Base-by-base conservation (phyloP, 495 filamentous ascomycete genomes). In the Letharia columbiana region DNA sequence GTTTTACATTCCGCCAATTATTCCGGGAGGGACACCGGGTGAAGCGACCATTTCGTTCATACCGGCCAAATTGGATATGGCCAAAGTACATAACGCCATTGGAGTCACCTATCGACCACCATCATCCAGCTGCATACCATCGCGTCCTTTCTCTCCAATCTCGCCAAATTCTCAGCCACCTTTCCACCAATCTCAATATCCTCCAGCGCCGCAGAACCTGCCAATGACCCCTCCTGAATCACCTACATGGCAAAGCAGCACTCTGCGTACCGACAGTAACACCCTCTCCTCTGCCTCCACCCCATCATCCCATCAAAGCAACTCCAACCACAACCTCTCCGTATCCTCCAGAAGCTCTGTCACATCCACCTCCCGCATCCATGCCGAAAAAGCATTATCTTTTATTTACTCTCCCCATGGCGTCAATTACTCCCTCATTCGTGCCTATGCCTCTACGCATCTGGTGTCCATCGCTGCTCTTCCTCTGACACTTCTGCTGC, bases 91-190 rank as follows among this genome's bases (percentile, higher is more conserved):
- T 70, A 82, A 81, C 13, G 88, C 87, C 8, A 79, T 91, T 57
- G 86, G 85, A 44, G 88, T 91, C 39, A 91, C 87, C 1, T 90
- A 90, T 71, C 79, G 81, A 33, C 79, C 87, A 33, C 85, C 85
- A 15, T 71, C 67, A 18, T 62, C 73, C 39, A 68, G 69, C 23
- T 60, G 52, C 50, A 40, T 64, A 12, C 52, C 77, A 72, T 50
- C 76, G 71, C 60, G 66, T 18, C 77, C 74, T 18, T 59, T 61
- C n/a, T 33, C 62, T 39, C 77, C 75, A 28, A 71, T 58, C 58
- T 75, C 71, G 23, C 72, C 65, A 35, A 57, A 33, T 17, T 56
- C 54, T 39, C 68, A 60, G 35, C 56, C 39, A 9, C 61, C 57
- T 44, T 67, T 67, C 59, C 23, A 49, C 42, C 57, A 60, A 31